Conservation (phyloP, 2,329 filamentous ascomycete species). For the Bisporella sp. region DNA sequence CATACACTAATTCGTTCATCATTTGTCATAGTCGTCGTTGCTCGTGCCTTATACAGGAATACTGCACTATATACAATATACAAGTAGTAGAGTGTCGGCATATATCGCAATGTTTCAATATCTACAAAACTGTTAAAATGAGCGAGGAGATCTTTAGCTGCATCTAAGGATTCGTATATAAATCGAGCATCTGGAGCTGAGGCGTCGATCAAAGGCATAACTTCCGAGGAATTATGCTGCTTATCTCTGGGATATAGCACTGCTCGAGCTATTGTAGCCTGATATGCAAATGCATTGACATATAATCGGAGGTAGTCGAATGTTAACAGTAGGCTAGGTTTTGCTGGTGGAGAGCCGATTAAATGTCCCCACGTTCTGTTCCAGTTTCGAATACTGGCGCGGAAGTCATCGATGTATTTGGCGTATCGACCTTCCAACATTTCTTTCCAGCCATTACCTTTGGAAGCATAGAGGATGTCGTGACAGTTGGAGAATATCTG, state of each 20-base stretch:
- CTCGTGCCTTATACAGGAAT: slow-evolving; percentile 58
- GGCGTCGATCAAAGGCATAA: slow-evolving; percentile 30
- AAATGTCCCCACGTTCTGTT: slow-evolving; percentile 63
- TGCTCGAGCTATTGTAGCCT: slow-evolving; percentile 55
- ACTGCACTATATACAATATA: slow-evolving; percentile 57
- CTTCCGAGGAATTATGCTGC: slow-evolving; percentile 33
- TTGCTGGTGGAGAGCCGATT: slow-evolving; percentile 55
- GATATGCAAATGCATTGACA: slow-evolving; percentile 70
- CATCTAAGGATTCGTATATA: slow-evolving; percentile 59
- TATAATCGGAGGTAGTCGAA: slow-evolving; percentile 69
- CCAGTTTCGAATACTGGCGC: slow-evolving; percentile 62
- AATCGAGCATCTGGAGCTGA: slow-evolving; percentile 58
- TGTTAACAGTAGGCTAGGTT: slow-evolving; percentile 60
- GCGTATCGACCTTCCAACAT: slow-evolving; percentile 68
- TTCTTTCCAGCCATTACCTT: slow-evolving; percentile 60
- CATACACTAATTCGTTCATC: slow-evolving; percentile 29
- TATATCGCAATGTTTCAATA: slow-evolving; percentile 52
- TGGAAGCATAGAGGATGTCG: slow-evolving; percentile 66
- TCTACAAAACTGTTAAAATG: slow-evolving; percentile 54
- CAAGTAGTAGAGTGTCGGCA: slow-evolving; percentile 58
- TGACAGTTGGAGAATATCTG: slow-evolving; percentile 69
- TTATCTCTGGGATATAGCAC: slow-evolving; percentile 21
- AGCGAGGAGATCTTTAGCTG: slow-evolving; percentile 53
- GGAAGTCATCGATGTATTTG: slow-evolving; percentile 69
- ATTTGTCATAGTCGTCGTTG: slow-evolving; percentile 28